Conservation (phyloP, 225 moss, liverwort and hornwort genomes). For the Lunularia cruciata region DNA sequence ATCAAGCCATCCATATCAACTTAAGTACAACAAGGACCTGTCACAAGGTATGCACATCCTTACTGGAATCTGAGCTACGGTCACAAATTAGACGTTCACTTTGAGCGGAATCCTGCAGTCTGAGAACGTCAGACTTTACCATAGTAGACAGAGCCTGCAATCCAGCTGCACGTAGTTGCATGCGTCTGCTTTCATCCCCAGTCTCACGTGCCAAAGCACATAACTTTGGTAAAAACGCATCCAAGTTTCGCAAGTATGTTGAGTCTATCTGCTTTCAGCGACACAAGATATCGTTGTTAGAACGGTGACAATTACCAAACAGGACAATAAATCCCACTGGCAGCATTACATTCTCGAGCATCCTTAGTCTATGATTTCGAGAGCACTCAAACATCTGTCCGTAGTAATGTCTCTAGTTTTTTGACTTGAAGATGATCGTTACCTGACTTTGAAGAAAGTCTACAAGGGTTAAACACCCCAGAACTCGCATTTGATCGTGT, state of each 20-base stretch:
- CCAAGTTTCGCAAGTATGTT: constrained; percentile 81
- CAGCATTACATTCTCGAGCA: too few relatives aligned
- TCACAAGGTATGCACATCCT: too few relatives aligned
- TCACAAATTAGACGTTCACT: too few relatives aligned
- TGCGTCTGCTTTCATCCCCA: constrained; percentile 59
- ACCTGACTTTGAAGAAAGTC: constrained; percentile 55
- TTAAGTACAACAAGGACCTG: too few relatives aligned
- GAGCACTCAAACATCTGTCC: too few relatives aligned
- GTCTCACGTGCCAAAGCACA: constrained; percentile 63
- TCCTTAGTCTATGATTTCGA: too few relatives aligned
- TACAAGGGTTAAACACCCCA: constrained; percentile 55
- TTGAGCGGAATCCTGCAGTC: background rate
- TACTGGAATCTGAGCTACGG: too few relatives aligned
- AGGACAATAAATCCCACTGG: too few relatives aligned
- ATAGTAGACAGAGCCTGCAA: constrained; percentile 77
- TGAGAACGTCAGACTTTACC: constrained; percentile 37
- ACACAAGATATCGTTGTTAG: background rate
- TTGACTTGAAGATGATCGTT: too few relatives aligned
- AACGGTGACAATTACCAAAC: background rate
- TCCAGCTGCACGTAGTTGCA: constrained; percentile 75
- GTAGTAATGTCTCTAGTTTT: too few relatives aligned
- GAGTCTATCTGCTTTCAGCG: constrained; percentile 62
- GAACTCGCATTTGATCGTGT: constrained; percentile 66
- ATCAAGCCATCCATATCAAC: background rate
- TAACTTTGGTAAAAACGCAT: constrained; percentile 58